Evolutionary conservation across 441 rosid species (phyloP).

Genomic region (Gossypium davidsonii): DNA sequence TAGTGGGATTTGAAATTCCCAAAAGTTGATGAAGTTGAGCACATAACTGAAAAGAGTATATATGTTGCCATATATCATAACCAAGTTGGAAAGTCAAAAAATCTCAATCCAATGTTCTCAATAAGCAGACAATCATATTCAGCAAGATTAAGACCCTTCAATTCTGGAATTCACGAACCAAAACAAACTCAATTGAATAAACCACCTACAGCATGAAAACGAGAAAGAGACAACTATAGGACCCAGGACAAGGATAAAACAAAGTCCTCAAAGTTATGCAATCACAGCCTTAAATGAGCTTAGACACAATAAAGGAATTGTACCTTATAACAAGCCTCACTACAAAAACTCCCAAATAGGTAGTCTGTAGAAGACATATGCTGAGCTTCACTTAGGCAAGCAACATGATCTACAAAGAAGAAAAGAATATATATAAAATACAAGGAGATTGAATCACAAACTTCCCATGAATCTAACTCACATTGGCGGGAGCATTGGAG

Average conservation of each 20-base stretch:
- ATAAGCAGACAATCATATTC: background rate
- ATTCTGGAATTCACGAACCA: background rate
- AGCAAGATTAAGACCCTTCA: slow-evolving; percentile 4
- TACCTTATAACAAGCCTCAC: slow-evolving; percentile 37
- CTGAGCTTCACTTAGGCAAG: slow-evolving; percentile 29
- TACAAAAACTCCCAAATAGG: slow-evolving; percentile 27
- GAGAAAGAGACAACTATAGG: slow-evolving; percentile 1
- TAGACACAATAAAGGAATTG: background rate
- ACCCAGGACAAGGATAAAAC: background rate
- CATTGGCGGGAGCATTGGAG: slow-evolving; percentile 35
- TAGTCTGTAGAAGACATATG: slow-evolving; percentile 11
- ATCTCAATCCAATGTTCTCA: background rate
- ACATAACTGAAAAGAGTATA: slow-evolving; percentile 26
- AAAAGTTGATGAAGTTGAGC: slow-evolving; percentile 33
- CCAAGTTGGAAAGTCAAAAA: background rate
- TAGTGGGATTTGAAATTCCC: slow-evolving; percentile 33
- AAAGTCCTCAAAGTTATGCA: background rate
- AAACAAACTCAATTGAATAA: slow-evolving; percentile 1
- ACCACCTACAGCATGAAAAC: background rate
- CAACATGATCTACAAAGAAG: slow-evolving; percentile 30
- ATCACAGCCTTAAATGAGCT: background rate
- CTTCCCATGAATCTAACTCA: slow-evolving; percentile 20
- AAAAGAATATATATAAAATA: background rate
- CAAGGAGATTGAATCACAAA: background rate
- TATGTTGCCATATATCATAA: slow-evolving; percentile 1